Evolutionary conservation across 495 filamentous ascomycete genomes (phyloP).

Genomic region (Aspergillus homomorphus): DNA sequence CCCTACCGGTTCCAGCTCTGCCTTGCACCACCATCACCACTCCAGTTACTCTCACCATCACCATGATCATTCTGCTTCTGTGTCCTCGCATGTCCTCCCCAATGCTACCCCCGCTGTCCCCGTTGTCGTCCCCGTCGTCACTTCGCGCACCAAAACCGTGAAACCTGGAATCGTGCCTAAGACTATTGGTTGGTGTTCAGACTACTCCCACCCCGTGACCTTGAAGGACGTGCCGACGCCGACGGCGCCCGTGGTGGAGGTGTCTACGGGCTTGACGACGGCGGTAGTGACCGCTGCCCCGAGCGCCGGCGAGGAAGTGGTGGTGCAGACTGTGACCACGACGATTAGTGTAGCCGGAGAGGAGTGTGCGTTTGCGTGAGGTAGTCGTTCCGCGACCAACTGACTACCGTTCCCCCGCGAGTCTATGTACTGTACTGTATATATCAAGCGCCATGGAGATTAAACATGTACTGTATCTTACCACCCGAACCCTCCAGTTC

Average conservation of each 20-base stretch:
- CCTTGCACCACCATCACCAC: conserved; percentile 2
- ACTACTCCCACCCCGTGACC: conserved; percentile 29
- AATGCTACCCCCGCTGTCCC: conserved; percentile 8
- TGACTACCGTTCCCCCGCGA: too few species aligned
- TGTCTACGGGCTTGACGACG: background rate
- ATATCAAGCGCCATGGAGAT: too few species aligned
- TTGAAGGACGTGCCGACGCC: conserved; percentile 18
- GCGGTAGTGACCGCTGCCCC: background rate
- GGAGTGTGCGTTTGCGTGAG: background rate
- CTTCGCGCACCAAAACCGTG: conserved; percentile 13
- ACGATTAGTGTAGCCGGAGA: background rate
- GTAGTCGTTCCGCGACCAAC: too few species aligned
- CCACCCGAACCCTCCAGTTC: too few species aligned
- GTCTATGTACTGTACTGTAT: too few species aligned
- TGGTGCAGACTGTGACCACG: background rate
- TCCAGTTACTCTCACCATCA: conserved; percentile 10
- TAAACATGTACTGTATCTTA: too few species aligned
- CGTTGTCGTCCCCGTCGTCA: background rate
- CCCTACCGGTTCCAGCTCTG: conserved; percentile 20
- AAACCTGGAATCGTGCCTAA: conserved; percentile 28
- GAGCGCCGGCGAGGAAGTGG: background rate
- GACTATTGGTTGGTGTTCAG: conserved; percentile 29
- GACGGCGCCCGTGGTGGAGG: conserved; percentile 5
- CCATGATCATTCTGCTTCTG: conserved; percentile 8
- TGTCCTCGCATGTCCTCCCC: background rate